Evolutionary conservation across 2,329 filamentous ascomycete species (phyloP).

Genomic region (Chaetomiaceae sp.): DNA sequence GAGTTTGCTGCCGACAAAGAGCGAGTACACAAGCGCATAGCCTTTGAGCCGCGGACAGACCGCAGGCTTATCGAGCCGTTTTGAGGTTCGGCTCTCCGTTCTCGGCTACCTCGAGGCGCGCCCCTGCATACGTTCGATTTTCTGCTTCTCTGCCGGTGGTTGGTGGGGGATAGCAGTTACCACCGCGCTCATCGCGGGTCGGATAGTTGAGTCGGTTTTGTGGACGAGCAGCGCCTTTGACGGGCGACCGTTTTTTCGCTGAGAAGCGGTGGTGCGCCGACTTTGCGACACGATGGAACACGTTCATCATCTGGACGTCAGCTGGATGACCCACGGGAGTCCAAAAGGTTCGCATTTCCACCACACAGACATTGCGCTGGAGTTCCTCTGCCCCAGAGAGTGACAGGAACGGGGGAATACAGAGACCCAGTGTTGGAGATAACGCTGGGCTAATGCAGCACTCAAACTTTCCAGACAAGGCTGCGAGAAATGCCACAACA

Average conservation of each 20-base stretch:
- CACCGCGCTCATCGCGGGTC: no score
- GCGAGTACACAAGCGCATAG: neutral
- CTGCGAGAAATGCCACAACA: slow-evolving; percentile 19
- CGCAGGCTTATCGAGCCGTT: neutral
- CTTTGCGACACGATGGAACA: slow-evolving; percentile 60
- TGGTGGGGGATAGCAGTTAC: no score
- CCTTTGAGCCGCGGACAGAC: slow-evolving; percentile 1
- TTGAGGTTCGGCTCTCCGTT: neutral
- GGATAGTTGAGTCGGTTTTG: no score
- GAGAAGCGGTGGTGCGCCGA: neutral
- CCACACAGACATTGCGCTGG: neutral
- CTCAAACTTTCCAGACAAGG: slow-evolving; percentile 23
- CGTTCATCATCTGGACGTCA: slow-evolving; percentile 77
- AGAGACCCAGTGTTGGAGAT: neutral
- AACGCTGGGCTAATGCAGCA: slow-evolving; percentile 5
- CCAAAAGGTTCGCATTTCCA: slow-evolving; percentile 62
- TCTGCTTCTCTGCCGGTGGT: neutral
- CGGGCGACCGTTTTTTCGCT: neutral
- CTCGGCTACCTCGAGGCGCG: neutral
- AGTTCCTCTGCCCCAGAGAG: neutral
- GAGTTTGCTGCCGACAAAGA: slow-evolving; percentile 15
- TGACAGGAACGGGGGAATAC: neutral
- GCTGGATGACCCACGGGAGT: slow-evolving; percentile 78
- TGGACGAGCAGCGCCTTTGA: neutral
- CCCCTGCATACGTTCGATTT: neutral